These are phyloP conservation scores for Mycena rebaudengoi DNA, from an alignment of 768 basidiomycete genomes.

Conservation along the genomic window DNA sequence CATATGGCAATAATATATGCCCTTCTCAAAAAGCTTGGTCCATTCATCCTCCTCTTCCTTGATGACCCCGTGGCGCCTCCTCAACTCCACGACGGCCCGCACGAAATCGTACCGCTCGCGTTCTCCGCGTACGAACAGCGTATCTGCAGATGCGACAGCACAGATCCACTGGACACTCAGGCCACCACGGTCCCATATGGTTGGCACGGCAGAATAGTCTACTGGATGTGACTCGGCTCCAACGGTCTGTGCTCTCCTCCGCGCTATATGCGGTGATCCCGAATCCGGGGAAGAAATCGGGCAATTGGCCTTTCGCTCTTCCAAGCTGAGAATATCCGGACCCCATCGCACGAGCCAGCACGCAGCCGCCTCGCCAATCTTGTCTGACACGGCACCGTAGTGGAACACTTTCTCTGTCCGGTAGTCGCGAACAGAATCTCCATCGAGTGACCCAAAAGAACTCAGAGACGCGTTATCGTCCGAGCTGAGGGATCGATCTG, in stretches of 20 bases:
- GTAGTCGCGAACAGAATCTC: too few species aligned
- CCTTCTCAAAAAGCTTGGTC: slow-evolving; percentile 72
- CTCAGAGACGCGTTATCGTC: too few species aligned
- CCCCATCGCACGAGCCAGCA: slow-evolving; percentile 94
- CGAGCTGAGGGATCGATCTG: slow-evolving; percentile 16
- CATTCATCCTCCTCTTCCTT: slow-evolving; percentile 77
- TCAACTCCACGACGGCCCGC: slow-evolving; percentile 75
- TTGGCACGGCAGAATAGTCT: slow-evolving; percentile 46
- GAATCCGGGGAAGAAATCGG: too few species aligned
- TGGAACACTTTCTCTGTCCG: slow-evolving; percentile 56
- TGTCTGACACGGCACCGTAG: slow-evolving; percentile 91
- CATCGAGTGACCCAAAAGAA: too few species aligned
- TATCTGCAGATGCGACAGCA: slow-evolving; percentile 78
- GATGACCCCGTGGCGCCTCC: slow-evolving; percentile 61
- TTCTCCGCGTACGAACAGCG: slow-evolving; percentile 82
- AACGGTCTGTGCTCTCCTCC: slow-evolving; percentile 34
- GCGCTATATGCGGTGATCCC: neutral
- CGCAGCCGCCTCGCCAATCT: slow-evolving; percentile 88
- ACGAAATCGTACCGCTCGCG: slow-evolving; percentile 84
- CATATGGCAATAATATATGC: slow-evolving; percentile 91
- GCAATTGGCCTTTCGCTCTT: slow-evolving; percentile 54
- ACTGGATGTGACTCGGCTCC: neutral
- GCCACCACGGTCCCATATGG: slow-evolving; percentile 81
- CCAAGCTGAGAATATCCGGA: slow-evolving; percentile 74
- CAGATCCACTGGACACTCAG: slow-evolving; percentile 77